phyloP scores from a whole-genome alignment of 495 filamentous ascomycete genomes.

The Oidiodendron maius region DNA sequence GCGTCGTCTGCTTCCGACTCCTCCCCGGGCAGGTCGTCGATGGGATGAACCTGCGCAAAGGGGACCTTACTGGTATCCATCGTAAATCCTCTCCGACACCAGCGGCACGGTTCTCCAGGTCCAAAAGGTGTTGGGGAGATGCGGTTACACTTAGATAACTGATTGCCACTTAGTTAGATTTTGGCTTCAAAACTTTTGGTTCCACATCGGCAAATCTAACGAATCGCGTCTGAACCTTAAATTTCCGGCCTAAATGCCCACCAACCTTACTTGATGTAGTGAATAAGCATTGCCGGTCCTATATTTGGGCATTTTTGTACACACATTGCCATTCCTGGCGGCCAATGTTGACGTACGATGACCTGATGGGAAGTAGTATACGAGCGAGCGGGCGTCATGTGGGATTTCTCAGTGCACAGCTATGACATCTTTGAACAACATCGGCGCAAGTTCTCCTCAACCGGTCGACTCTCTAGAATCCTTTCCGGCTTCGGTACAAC shows the following conservation, averaged over 20 bases:
- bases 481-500: slow-evolving; percentile 3
- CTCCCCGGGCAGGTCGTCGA: slow-evolving; percentile 11
- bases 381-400: background rate
- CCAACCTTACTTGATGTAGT: no score
- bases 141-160: no score
- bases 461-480: slow-evolving; percentile 4
- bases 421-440: slow-evolving; percentile 7
- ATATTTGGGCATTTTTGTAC: no score
- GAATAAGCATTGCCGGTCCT: no score
- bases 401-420: background rate
- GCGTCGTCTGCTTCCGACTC: slow-evolving; percentile 9
- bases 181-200: no score
- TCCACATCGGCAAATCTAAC: no score
- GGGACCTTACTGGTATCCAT: slow-evolving; percentile 10
- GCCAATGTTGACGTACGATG: background rate
- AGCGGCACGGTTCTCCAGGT: no score
- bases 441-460: slow-evolving; percentile 5
- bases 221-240: no score
- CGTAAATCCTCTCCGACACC: slow-evolving; percentile 1
- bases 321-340: no score
- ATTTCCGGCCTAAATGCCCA: no score
- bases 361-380: background rate
- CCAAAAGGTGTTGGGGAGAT: no score
- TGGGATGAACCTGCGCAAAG: background rate
- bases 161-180: no score